Conservation (phyloP, 2,329 filamentous ascomycete genomes). For the Cadophora sp. region DNA sequence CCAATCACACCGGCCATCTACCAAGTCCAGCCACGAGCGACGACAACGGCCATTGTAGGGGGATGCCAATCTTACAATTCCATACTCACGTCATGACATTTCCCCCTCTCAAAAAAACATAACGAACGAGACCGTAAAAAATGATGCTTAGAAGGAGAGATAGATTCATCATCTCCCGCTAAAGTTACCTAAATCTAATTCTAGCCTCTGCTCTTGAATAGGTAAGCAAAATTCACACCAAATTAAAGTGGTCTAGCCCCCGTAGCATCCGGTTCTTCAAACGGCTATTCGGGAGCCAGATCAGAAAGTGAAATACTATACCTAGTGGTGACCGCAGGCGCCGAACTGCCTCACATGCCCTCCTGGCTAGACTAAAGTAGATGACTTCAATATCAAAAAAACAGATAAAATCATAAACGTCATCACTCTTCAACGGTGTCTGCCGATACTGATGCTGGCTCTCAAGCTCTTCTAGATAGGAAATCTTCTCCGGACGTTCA, state of each 20-base stretch:
- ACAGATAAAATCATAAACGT: background rate
- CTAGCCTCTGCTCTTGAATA: no score
- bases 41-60: background rate
- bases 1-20: background rate
- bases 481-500: no score
- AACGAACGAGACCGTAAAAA: no score
- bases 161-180: no score
- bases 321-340: conserved; percentile 7
- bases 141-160: no score
- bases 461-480: no score
- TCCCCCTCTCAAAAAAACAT: no score
- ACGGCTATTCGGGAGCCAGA: background rate
- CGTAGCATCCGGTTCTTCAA: background rate
- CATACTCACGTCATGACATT: background rate
- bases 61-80: background rate
- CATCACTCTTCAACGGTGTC: background rate
- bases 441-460: no score
- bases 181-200: no score
- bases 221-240: no score
- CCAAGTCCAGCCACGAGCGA: background rate
- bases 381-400: background rate
- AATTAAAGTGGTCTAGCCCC: background rate
- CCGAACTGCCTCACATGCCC: background rate
- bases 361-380: background rate
- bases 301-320: no score